Evolutionary conservation across 306 rosid species (phyloP), one percentile per base, ranked within the genome.

Genomic region (Echinosophora koreensis): DNA sequence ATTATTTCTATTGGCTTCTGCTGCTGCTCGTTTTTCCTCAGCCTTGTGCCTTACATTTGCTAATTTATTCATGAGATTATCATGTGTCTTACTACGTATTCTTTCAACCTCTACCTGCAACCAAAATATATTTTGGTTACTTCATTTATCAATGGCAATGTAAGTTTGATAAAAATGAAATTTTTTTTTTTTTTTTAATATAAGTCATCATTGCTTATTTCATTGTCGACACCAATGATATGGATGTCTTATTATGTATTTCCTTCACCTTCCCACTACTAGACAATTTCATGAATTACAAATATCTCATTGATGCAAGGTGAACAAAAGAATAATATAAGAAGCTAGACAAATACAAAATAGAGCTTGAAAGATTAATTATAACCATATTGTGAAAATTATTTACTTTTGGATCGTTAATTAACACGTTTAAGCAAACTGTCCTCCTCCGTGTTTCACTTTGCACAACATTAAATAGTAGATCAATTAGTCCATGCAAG

Each of bases 81-180:
- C 92, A 3, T 94, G 97, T 13, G 95, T 88, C 39, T 75, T 88
- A 27, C 93, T 92, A 60, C 89, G 72, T 81, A 92, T 84, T 80
- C 89, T 89, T 76, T 94, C 98, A 55, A 94, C 93, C 64, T 92
- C 96, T 17, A 94, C 98, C 98, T 94, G 92, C 80, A 87, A 81
- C 8, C 76, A 73, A 60, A 66, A 12, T 3, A 38, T 28, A 55
- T 22, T 76, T 15, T 41, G 2, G 32, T 57, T 14, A 52, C 60
- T 16, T 28, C 2, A 56, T 22, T 30, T 39, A 28, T 61, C 60
- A 58, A 44, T 35, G 35, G 30, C 34, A 38, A 49, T 15, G 74
- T 13, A 42, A 32, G 22, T 47, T 39, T 52, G 11, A 28, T 27
- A 32, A 44, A 41, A 22, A 27, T 38, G 27, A 11, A 34, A n/a